Percentiles rank a stretch among this genome's conserved stretches.
These are phyloP conservation scores for Infundibulicybe gibba DNA, from an alignment of 768 basidiomycete species.

Conservation along the genomic window DNA sequence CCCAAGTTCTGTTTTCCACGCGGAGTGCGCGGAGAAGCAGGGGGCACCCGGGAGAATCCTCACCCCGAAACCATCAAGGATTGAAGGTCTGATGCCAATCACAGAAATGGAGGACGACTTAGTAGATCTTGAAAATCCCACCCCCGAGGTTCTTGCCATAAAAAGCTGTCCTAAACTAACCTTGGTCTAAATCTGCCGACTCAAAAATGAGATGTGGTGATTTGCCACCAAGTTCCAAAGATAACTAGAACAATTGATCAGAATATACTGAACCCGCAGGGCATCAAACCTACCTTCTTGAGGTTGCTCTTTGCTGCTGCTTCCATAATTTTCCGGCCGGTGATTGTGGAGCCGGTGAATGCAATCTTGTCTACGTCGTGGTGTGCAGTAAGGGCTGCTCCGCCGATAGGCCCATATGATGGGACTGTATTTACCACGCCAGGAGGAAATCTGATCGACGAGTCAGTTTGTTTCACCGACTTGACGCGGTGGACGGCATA, in stretches of 20 bases:
- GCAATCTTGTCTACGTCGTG: conserved; percentile 90
- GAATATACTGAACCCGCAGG: too few relatives aligned
- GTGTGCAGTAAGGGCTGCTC: conserved; percentile 81
- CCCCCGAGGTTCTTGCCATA: background rate
- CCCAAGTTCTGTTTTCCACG: too few relatives aligned
- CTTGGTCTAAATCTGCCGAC: conserved; percentile 87
- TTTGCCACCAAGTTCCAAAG: conserved; percentile 93
- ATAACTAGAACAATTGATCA: conserved; percentile 45
- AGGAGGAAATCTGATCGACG: conserved; percentile 66
- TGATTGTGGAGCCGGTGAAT: conserved; percentile 90
- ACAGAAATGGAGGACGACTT: too few relatives aligned
- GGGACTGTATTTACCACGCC: conserved; percentile 90
- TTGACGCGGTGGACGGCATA: conserved; percentile 23
- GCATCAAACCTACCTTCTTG: conserved; percentile 62
- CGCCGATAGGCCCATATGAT: conserved; percentile 78
- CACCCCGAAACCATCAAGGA: too few relatives aligned
- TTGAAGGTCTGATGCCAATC: too few relatives aligned
- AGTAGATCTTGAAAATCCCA: too few relatives aligned
- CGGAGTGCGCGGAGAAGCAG: too few relatives aligned
- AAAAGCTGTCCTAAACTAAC: conserved; percentile 27
- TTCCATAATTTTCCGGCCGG: conserved; percentile 87
- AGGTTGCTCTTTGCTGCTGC: conserved; percentile 92
- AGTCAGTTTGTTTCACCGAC: background rate
- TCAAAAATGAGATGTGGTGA: conserved; percentile 88
- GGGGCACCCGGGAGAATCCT: too few relatives aligned